These are phyloP conservation scores for Atkinsonella hypoxylon DNA, from an alignment of 2,329 filamentous ascomycete genomes.

Conservation along the genomic window DNA sequence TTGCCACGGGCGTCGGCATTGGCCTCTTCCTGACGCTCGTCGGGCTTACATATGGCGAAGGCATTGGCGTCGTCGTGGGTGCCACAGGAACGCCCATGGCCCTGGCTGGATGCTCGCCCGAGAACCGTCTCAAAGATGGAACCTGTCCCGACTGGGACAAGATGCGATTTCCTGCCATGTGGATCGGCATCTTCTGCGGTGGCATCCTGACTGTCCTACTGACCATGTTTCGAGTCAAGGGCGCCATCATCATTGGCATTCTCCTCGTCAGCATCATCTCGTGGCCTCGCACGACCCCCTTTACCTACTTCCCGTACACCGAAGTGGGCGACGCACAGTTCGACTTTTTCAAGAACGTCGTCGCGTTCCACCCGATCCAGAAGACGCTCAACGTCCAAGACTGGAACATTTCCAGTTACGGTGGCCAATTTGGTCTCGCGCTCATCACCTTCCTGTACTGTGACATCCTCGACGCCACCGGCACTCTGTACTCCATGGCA, in stretches of 20 bases:
- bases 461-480: constrained; percentile 78
- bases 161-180: constrained; percentile 76
- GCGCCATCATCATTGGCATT: constrained; percentile 75
- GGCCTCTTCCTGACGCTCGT: constrained; percentile 71
- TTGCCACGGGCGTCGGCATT: constrained; percentile 76
- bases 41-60: constrained; percentile 67
- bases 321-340: constrained; percentile 57
- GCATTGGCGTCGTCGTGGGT: constrained; percentile 68
- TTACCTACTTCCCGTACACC: constrained; percentile 74
- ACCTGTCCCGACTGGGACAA: constrained; percentile 52
- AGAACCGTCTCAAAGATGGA: constrained; percentile 32
- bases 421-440: constrained; percentile 68
- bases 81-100: constrained; percentile 56
- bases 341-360: constrained; percentile 80
- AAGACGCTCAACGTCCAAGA: constrained; percentile 58
- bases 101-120: constrained; percentile 56
- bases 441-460: constrained; percentile 86
- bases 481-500: constrained; percentile 83
- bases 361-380: constrained; percentile 68
- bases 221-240: constrained; percentile 79
- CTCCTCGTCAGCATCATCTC: constrained; percentile 77
- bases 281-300: constrained; percentile 64
- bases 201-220: constrained; percentile 69
- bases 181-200: constrained; percentile 81
- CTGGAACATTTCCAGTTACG: constrained; percentile 58